Evolutionary conservation across 176 grass and related monocot species (phyloP).

Genomic region (Phragmites australis): DNA sequence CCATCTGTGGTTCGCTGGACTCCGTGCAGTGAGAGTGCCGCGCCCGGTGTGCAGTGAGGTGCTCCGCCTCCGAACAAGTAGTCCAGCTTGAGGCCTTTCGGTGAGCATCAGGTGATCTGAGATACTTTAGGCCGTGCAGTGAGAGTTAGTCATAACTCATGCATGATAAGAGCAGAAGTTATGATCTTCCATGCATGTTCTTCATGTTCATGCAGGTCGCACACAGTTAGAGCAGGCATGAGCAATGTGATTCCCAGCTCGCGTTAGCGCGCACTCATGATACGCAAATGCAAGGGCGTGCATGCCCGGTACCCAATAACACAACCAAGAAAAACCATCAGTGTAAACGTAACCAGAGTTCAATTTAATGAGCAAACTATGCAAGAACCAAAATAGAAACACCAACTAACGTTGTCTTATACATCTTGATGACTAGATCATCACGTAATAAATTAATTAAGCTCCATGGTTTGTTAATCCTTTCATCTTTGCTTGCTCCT

Average conservation of each 20-base stretch:
- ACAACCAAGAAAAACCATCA: neutral
- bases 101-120: too few species aligned
- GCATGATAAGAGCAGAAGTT: neutral
- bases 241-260: neutral
- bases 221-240: neutral
- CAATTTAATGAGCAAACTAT: neutral
- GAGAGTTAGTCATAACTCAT: neutral
- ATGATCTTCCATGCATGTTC: neutral
- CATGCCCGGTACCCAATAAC: neutral
- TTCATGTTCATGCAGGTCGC: neutral
- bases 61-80: too few species aligned
- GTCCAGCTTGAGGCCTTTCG: too few species aligned
- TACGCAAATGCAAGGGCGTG: neutral
- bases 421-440: neutral
- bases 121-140: too few species aligned
- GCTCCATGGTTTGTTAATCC: neutral
- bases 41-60: too few species aligned
- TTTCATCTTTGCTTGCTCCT: neutral
- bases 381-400: slow-evolving; percentile 26
- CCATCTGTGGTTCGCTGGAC: too few species aligned
- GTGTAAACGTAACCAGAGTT: neutral
- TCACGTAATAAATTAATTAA: neutral
- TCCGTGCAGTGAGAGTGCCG: too few species aligned
- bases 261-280: neutral
- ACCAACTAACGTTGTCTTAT: neutral